Evolutionary conservation across 129 eudicot genomes (phyloP).

Genomic region (Tagetes erecta): DNA sequence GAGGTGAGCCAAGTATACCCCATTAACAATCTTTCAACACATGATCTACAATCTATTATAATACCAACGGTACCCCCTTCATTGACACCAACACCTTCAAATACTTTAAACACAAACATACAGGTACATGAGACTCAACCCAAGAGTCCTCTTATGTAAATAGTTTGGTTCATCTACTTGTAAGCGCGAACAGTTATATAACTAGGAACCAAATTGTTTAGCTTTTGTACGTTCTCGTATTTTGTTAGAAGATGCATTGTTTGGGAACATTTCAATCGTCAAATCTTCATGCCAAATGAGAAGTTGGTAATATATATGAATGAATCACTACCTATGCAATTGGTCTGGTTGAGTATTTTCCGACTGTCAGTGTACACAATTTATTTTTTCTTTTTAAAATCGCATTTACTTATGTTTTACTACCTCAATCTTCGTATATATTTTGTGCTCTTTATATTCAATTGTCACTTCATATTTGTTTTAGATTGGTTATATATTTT

Average conservation of each 20-base stretch:
- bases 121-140: constrained; percentile 24
- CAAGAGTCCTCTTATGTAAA: constrained; percentile 31
- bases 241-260: neutral
- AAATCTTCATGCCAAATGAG: constrained; percentile 15
- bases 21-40: constrained; percentile 45
- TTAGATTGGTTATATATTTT: no score
- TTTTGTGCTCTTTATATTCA: no score
- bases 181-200: neutral
- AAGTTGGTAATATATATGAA: no score
- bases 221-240: neutral
- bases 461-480: no score
- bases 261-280: constrained; percentile 9
- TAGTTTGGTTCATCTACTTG: constrained; percentile 8
- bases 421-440: no score
- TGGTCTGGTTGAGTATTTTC: no score
- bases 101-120: constrained; percentile 21
- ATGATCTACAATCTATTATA: constrained; percentile 32
- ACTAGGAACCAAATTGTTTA: constrained; percentile 1
- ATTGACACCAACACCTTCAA: constrained; percentile 15
- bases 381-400: no score
- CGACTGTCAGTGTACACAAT: no score
- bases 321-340: no score
- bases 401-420: no score
- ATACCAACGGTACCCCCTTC: constrained; percentile 36
- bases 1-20: constrained; percentile 84